phyloP scores from a whole-genome alignment of 352 stramenopile species.

The Phytophthora melonis region DNA sequence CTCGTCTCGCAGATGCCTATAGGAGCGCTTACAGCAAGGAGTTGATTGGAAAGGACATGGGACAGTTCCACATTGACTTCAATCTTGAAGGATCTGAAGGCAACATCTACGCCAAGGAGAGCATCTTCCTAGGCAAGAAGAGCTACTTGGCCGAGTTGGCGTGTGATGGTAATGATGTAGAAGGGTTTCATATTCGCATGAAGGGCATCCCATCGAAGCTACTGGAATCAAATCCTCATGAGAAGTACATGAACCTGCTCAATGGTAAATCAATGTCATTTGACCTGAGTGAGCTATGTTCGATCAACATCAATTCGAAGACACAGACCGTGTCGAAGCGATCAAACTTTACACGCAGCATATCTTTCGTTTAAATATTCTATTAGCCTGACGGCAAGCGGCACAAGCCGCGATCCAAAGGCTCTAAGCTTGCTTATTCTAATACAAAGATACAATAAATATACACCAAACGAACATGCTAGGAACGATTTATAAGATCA shows the following conservation, averaged over 20 bases:
- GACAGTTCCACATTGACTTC: constrained; percentile 15
- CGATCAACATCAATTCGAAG: constrained; percentile 11
- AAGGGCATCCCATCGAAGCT: constrained; percentile 12
- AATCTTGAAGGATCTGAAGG: background rate
- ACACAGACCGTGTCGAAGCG: background rate
- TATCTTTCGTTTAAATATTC: too few relatives aligned
- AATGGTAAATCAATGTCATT: background rate
- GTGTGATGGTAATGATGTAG: constrained; percentile 7
- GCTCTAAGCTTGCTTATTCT: too few relatives aligned
- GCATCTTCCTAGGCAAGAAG: constrained; percentile 8
- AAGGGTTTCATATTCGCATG: constrained; percentile 3
- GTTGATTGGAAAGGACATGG: constrained; percentile 5
- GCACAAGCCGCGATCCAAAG: too few relatives aligned
- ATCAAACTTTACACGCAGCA: too few relatives aligned
- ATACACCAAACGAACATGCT: too few relatives aligned
- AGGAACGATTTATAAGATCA: too few relatives aligned
- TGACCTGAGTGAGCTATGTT: background rate
- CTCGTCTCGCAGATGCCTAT: background rate
- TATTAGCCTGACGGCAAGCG: too few relatives aligned
- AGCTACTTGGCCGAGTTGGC: background rate
- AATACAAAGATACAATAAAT: too few relatives aligned
- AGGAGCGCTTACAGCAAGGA: background rate
- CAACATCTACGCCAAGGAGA: constrained; percentile 5
- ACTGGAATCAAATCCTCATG: background rate
- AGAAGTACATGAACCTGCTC: constrained; percentile 7